Evolutionary conservation across 352 stramenopile species (phyloP).

Genomic region (Pythium rhizo-oryzae): DNA sequence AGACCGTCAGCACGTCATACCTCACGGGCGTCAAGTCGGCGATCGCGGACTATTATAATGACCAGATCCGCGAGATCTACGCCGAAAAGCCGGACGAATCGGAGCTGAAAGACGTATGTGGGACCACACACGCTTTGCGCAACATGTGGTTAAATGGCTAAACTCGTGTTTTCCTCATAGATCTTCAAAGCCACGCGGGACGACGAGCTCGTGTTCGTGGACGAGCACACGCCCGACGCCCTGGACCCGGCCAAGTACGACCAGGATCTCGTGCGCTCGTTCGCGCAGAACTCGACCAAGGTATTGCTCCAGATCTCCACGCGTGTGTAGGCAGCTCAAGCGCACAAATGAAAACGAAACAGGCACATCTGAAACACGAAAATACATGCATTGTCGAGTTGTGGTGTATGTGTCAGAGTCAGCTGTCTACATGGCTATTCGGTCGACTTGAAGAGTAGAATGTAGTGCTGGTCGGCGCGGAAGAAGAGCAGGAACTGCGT

Average conservation of each 20-base stretch:
- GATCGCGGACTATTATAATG: slow-evolving; percentile 88
- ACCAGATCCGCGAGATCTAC: slow-evolving; percentile 89
- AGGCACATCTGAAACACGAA: neutral
- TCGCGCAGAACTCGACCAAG: slow-evolving; percentile 63
- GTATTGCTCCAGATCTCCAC: slow-evolving; percentile 45
- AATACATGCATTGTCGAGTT: neutral
- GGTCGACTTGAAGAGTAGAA: slow-evolving; percentile 85
- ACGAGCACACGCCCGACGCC: slow-evolving; percentile 51
- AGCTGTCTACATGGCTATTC: slow-evolving; percentile 42
- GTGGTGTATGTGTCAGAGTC: neutral
- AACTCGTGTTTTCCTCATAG: slow-evolving; percentile 32
- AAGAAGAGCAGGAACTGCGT: slow-evolving; percentile 91
- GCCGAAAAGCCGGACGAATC: slow-evolving; percentile 52
- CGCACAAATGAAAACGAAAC: neutral
- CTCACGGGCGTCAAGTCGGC: slow-evolving; percentile 73
- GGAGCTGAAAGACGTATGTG: slow-evolving; percentile 59
- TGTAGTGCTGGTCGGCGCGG: slow-evolving; percentile 77
- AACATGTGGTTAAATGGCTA: neutral
- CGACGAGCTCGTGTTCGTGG: slow-evolving; percentile 76
- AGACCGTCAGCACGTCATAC: slow-evolving; percentile 68
- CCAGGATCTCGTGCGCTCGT: slow-evolving; percentile 44
- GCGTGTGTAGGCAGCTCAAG: slow-evolving; percentile 9
- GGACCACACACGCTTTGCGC: neutral
- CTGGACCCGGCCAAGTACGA: slow-evolving; percentile 42
- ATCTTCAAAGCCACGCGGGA: slow-evolving; percentile 74